phyloP scores from a whole-genome alignment of 2,329 filamentous ascomycete species.

The Fusarium camptoceras region DNA sequence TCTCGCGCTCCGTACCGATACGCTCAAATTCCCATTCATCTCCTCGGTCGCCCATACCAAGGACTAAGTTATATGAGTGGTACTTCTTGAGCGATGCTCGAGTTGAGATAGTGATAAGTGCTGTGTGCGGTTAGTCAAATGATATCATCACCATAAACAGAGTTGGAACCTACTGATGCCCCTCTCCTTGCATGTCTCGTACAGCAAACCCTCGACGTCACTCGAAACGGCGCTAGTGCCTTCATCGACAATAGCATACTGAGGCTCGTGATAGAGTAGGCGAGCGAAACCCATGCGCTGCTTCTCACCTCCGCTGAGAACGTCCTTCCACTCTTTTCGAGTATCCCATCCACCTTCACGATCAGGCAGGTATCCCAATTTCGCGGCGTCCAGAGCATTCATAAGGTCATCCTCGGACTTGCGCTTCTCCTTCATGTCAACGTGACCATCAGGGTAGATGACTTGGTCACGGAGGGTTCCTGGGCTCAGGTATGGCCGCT shows the following conservation, averaged over 20 bases:
- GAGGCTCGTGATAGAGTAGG: slow-evolving; percentile 92
- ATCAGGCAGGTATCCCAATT: slow-evolving; percentile 87
- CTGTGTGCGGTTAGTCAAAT: slow-evolving; percentile 55
- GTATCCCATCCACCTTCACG: slow-evolving; percentile 97
- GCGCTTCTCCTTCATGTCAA: slow-evolving; percentile 89
- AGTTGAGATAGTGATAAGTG: slow-evolving; percentile 94
- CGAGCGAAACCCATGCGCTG: slow-evolving; percentile 93
- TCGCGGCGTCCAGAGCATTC: slow-evolving; percentile 82
- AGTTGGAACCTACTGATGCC: slow-evolving; percentile 80
- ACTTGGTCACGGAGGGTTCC: slow-evolving; percentile 96
- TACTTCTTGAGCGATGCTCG: slow-evolving; percentile 95
- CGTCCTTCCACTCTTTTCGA: slow-evolving; percentile 97
- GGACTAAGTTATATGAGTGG: slow-evolving; percentile 88
- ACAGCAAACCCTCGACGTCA: slow-evolving; percentile 93
- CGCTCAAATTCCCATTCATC: slow-evolving; percentile 92
- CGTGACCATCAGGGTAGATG: slow-evolving; percentile 94
- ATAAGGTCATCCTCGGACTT: slow-evolving; percentile 83
- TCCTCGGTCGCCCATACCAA: slow-evolving; percentile 84
- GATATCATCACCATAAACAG: background rate
- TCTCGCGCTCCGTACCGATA: slow-evolving; percentile 93
- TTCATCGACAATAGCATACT: slow-evolving; percentile 95
- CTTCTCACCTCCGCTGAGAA: slow-evolving; percentile 97
- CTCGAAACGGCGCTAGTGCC: slow-evolving; percentile 93
- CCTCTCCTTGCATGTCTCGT: slow-evolving; percentile 91
- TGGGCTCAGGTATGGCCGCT: slow-evolving; percentile 90